phyloP scores from a whole-genome alignment of 768 basidiomycete species.

The Leucocoprinus birnbaumii region DNA sequence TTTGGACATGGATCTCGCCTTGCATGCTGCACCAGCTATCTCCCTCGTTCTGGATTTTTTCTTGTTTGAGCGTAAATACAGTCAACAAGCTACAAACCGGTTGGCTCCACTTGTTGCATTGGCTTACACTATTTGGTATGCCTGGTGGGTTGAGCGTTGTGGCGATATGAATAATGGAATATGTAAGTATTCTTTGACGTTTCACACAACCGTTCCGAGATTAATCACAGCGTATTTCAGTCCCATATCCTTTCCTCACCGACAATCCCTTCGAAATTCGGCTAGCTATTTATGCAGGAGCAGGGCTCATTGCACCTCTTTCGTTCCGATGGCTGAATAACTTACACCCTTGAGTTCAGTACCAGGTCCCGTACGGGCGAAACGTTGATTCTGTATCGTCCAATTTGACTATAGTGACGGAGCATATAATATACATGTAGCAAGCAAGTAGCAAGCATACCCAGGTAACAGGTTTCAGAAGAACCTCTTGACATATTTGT shows the following conservation, averaged over 20 bases:
- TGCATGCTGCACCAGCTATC: conserved; percentile 64
- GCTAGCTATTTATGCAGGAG: conserved; percentile 55
- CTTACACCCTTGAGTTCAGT: conserved; percentile 37
- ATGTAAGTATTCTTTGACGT: conserved; percentile 44
- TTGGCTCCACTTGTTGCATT: conserved; percentile 27
- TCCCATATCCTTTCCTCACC: conserved; percentile 85
- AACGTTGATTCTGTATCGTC: too few species aligned
- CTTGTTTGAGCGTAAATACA: conserved; percentile 58
- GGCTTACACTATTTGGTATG: conserved; percentile 45
- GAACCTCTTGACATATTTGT: too few species aligned
- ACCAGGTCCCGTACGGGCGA: too few species aligned
- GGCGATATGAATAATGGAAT: conserved; percentile 50
- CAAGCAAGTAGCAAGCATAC: too few species aligned
- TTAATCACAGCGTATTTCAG: conserved; percentile 29
- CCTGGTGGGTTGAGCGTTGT: conserved; percentile 65
- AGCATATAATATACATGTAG: too few species aligned
- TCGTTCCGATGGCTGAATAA: conserved; percentile 61
- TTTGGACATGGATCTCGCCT: conserved; percentile 53
- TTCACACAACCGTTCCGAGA: background rate
- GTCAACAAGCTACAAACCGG: conserved; percentile 20
- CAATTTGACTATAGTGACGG: too few species aligned
- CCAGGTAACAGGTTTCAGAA: too few species aligned
- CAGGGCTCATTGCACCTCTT: conserved; percentile 46
- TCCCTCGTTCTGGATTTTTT: conserved; percentile 66
- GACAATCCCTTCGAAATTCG: conserved; percentile 49